Evolutionary conservation across 2,329 filamentous ascomycete species (phyloP).

Genomic region (Neurospora crassa): DNA sequence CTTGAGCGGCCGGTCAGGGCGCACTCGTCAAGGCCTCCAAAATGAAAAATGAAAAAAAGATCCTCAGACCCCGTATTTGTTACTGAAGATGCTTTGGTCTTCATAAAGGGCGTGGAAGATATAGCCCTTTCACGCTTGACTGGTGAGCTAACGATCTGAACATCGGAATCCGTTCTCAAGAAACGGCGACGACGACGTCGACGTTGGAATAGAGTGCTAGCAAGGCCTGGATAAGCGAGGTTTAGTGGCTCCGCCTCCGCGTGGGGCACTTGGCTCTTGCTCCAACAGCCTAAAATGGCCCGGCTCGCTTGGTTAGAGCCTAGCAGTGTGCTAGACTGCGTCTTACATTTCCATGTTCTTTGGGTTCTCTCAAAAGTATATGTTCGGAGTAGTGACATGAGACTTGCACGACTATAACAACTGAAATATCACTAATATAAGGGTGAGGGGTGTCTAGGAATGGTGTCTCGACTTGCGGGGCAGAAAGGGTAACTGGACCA

Average conservation of each 20-base stretch:
- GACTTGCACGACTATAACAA: neutral
- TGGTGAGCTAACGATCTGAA: neutral
- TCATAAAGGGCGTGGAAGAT: no score
- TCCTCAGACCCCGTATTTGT: no score
- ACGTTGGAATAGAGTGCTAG: neutral
- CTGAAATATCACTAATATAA: neutral
- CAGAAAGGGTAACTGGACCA: neutral
- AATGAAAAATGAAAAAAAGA: no score
- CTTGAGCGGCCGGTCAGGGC: no score
- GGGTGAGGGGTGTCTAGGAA: neutral
- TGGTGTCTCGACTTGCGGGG: neutral
- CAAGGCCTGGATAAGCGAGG: neutral
- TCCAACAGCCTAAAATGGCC: neutral
- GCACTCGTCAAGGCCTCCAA: no score
- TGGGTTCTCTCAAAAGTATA: neutral
- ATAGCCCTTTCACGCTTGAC: no score
- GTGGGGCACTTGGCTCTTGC: neutral
- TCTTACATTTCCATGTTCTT: neutral
- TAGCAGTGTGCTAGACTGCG: neutral
- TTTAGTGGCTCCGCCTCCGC: neutral
- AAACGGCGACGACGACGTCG: neutral
- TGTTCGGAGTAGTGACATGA: neutral
- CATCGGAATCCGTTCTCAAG: neutral
- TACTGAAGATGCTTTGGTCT: no score
- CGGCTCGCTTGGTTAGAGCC: neutral